A percentile compares a stretch with the other conserved stretches of the same genome.
These are phyloP conservation scores for Chytriomyces hyalinus DNA, from an alignment of 192 early-diverging fungal genomes.

Conservation along the genomic window DNA sequence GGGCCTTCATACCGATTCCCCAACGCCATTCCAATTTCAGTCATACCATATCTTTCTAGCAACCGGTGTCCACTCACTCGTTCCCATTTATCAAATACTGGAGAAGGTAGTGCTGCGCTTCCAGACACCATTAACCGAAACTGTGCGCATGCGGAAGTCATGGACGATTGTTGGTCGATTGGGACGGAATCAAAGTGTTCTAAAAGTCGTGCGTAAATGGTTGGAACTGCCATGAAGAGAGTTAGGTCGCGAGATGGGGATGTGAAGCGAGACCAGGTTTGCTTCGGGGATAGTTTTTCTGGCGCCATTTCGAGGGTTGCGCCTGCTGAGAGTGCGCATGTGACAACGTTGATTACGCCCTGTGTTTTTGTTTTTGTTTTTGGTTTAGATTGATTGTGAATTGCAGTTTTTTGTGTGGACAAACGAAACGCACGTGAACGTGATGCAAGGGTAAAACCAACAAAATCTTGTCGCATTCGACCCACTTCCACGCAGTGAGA, in stretches of 20 bases:
- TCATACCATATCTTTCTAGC: constrained; percentile 89
- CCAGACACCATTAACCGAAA: constrained; percentile 80
- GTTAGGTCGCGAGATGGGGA: constrained; percentile 61
- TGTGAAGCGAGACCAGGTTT: constrained; percentile 72
- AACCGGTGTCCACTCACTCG: constrained; percentile 73
- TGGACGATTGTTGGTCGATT: constrained; percentile 42
- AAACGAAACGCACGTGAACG: constrained; percentile 61
- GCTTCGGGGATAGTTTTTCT: constrained; percentile 66
- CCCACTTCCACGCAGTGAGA: constrained; percentile 75
- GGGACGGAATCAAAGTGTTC: constrained; percentile 59
- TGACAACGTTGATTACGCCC: constrained; percentile 65
- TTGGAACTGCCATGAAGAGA: constrained; percentile 89
- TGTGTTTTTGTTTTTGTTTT: neutral
- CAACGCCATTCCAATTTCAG: constrained; percentile 90
- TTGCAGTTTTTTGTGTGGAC: constrained; percentile 24
- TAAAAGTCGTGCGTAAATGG: constrained; percentile 81
- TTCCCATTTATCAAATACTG: constrained; percentile 74
- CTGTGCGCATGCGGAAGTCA: constrained; percentile 57
- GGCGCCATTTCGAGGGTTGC: constrained; percentile 77
- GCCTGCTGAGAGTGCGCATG: constrained; percentile 69
- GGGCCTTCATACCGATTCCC: constrained; percentile 58
- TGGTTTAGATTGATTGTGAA: no score
- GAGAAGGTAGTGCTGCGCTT: constrained; percentile 74
- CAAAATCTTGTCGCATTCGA: constrained; percentile 67
- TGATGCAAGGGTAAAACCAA: constrained; percentile 87